Percentiles rank a stretch among this genome's conserved stretches.
Conservation (phyloP, 2,329 filamentous ascomycete species). For the Colletotrichum phormii region DNA sequence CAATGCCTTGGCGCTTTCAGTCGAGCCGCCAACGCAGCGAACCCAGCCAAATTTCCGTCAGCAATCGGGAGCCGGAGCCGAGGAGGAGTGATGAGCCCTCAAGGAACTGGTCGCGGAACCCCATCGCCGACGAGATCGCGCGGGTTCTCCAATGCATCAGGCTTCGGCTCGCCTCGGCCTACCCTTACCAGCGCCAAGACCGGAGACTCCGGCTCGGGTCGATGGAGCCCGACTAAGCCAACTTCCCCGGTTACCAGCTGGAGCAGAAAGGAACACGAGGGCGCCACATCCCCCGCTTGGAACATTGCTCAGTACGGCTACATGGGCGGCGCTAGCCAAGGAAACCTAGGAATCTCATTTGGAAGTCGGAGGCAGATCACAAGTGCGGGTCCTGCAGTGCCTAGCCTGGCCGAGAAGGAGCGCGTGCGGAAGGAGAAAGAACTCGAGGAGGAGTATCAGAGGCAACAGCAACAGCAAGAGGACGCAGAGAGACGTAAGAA, state of each 20-base stretch:
- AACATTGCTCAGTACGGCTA: conserved; percentile 99
- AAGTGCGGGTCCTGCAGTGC: conserved; percentile 80
- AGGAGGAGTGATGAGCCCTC: conserved; percentile 69
- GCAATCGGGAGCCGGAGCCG: conserved; percentile 78
- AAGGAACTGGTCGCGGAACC: conserved; percentile 65
- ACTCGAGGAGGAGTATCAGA: conserved; percentile 70
- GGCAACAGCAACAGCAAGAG: conserved; percentile 63
- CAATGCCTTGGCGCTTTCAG: conserved; percentile 95
- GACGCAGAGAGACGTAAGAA: conserved; percentile 64
- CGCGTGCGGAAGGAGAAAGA: conserved; percentile 68
- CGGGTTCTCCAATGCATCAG: conserved; percentile 64
- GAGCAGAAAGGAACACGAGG: conserved; percentile 88
- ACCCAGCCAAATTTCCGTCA: conserved; percentile 79
- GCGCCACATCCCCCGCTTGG: conserved; percentile 88
- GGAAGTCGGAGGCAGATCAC: conserved; percentile 94
- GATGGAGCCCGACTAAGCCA: conserved; percentile 73
- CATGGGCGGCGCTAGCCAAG: conserved; percentile 96
- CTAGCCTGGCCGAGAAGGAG: conserved; percentile 87
- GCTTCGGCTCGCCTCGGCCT: conserved; percentile 54
- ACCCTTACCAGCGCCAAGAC: conserved; percentile 60
- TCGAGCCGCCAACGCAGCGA: conserved; percentile 80
- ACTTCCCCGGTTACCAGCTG: conserved; percentile 80
- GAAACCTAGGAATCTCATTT: conserved; percentile 93
- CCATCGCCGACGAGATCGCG: conserved; percentile 62
- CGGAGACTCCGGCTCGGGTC: conserved; percentile 65